Percentiles rank a stretch among this genome's conserved stretches.
Evolutionary conservation across 2,329 filamentous ascomycete species (phyloP).

Genomic region (Lachnellula arida): DNA sequence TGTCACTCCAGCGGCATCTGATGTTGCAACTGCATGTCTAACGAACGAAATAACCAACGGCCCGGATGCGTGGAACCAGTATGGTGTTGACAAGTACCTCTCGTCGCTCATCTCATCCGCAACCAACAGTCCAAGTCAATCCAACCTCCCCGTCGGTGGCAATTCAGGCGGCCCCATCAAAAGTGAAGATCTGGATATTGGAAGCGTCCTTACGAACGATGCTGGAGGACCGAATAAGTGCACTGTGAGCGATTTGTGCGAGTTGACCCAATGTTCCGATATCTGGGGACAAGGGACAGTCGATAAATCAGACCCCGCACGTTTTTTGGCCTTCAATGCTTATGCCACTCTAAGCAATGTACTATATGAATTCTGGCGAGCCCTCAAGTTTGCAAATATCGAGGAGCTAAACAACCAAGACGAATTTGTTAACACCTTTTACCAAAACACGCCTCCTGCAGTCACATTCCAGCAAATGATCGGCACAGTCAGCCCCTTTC

Average conservation of each 20-base stretch:
- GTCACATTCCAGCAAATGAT: not conserved
- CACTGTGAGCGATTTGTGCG: not conserved
- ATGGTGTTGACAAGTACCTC: too few species aligned
- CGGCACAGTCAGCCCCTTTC: not conserved
- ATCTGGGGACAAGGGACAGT: not conserved
- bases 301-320: not conserved
- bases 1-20: too few species aligned
- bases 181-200: not conserved
- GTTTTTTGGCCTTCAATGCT: not conserved
- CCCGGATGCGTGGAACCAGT: too few species aligned
- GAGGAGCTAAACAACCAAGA: not conserved
- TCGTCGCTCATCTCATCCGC: too few species aligned
- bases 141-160: not conserved
- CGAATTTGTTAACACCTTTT: not conserved
- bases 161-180: not conserved
- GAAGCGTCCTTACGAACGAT: not conserved
- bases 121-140: not conserved
- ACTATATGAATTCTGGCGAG: not conserved
- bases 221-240: not conserved
- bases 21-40: too few species aligned
- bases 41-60: too few species aligned
- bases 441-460: not conserved
- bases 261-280: not conserved
- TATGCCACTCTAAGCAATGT: not conserved
- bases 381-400: not conserved